These are phyloP conservation scores for Melaleuca quinquenervia DNA, from an alignment of 345 rosid species.

Conservation along the genomic window DNA sequence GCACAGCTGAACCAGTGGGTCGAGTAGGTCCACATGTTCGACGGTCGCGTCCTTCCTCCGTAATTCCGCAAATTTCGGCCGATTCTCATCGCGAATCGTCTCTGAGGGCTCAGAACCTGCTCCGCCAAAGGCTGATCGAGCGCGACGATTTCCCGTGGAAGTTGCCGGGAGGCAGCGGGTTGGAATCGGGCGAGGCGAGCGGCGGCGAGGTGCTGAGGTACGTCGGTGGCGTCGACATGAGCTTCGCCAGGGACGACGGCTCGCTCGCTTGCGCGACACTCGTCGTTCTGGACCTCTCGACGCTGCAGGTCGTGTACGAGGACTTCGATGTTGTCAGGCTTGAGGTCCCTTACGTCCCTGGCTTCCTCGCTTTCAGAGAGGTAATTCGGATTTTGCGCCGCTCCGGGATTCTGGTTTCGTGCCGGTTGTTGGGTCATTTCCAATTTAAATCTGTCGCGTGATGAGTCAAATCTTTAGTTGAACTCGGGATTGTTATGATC, in stretches of 20 bases:
- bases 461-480: neutral
- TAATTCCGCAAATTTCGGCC: neutral
- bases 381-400: conserved; percentile 7
- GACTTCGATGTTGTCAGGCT: conserved; percentile 36
- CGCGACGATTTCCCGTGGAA: conserved; percentile 68
- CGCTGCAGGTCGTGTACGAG: conserved; percentile 37
- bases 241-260: conserved; percentile 62
- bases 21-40: conserved; percentile 6
- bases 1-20: conserved; percentile 9
- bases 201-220: conserved; percentile 32
- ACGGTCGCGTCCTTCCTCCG: neutral
- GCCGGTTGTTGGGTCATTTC: neutral
- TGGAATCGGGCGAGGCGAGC: neutral
- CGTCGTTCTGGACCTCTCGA: conserved; percentile 51
- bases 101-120: conserved; percentile 45
- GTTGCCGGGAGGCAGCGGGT: conserved; percentile 5
- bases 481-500: neutral
- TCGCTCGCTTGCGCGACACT: conserved; percentile 64
- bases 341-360: conserved; percentile 64
- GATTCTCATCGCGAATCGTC: neutral
- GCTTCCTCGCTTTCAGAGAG: conserved; percentile 92
- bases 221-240: conserved; percentile 90
- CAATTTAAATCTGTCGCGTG: neutral
- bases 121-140: conserved; percentile 45
- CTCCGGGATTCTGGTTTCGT: neutral